Evolutionary conservation across 768 basidiomycete species (phyloP).

Genomic region (Podaxis rugospora): DNA sequence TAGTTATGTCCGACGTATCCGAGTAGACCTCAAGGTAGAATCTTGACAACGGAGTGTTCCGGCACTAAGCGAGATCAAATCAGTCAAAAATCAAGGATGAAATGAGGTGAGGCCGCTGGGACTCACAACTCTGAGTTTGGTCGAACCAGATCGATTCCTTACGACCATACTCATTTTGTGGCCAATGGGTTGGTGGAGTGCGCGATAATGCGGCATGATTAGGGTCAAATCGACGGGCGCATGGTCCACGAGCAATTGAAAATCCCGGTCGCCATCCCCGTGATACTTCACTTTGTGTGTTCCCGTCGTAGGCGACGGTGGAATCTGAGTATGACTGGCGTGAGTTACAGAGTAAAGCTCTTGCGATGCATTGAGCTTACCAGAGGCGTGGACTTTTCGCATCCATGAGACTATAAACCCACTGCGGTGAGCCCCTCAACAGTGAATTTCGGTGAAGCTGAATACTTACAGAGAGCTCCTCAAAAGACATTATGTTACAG

Average conservation of each 20-base stretch:
- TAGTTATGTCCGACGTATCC: constrained; percentile 62
- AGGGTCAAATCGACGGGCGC: constrained; percentile 60
- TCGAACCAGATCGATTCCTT: constrained; percentile 42
- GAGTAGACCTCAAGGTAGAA: constrained; percentile 65
- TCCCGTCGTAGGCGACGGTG: constrained; percentile 30
- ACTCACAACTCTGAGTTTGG: constrained; percentile 75
- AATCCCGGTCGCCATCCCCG: constrained; percentile 61
- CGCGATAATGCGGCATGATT: constrained; percentile 74
- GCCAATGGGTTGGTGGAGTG: constrained; percentile 64
- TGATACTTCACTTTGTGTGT: constrained; percentile 64
- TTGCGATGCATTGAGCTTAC: constrained; percentile 12
- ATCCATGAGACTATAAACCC: constrained; percentile 15
- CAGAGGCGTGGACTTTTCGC: constrained; percentile 21
- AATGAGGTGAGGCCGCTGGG: neutral
- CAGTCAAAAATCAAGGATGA: constrained; percentile 4
- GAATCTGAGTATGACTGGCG: constrained; percentile 11
- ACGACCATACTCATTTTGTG: constrained; percentile 73
- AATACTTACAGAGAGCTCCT: constrained; percentile 5
- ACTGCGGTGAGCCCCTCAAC: constrained; percentile 7
- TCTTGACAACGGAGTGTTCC: constrained; percentile 45
- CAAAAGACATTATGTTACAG: constrained; percentile 9
- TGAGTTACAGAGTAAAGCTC: neutral
- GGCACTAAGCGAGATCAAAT: constrained; percentile 36
- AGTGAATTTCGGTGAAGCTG: neutral
- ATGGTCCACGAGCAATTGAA: constrained; percentile 48